phyloP scores from a whole-genome alignment of 2,329 filamentous ascomycete genomes.

The Ascocoryne sarcoides region DNA sequence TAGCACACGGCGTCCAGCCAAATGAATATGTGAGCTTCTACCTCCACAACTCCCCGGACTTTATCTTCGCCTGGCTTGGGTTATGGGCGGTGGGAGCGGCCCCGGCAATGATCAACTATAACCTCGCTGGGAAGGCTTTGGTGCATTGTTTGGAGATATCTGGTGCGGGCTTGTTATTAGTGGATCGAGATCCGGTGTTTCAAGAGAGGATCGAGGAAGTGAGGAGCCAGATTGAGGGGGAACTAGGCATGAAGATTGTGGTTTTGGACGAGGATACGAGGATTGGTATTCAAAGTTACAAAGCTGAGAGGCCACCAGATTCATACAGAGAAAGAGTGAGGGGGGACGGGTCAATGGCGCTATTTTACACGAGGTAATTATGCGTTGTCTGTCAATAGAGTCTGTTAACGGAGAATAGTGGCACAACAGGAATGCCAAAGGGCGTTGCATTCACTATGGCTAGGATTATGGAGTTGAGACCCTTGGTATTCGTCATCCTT shows the following conservation, averaged over 20 bases:
- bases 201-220: constrained; percentile 50
- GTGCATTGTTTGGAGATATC: constrained; percentile 56
- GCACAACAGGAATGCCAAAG: constrained; percentile 70
- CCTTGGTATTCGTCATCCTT: too few relatives aligned
- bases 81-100: constrained; percentile 57
- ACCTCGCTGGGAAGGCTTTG: constrained; percentile 53
- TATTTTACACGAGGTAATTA: constrained; percentile 59
- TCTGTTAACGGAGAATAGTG: constrained; percentile 38
- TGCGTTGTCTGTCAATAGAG: too few relatives aligned
- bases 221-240: constrained; percentile 38
- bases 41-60: constrained; percentile 59
- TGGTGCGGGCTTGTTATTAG: constrained; percentile 45
- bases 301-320: constrained; percentile 44
- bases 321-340: constrained; percentile 43
- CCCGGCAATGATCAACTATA: constrained; percentile 64
- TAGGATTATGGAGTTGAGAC: too few relatives aligned
- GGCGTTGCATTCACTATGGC: constrained; percentile 57
- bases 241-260: constrained; percentile 44
- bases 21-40: constrained; percentile 57
- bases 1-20: constrained; percentile 46
- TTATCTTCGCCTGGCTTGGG: constrained; percentile 56
- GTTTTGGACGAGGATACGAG: constrained; percentile 41
- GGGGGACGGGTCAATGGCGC: constrained; percentile 45
- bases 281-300: constrained; percentile 39
- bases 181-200: constrained; percentile 47